These are phyloP conservation scores for rapeseed (Brassica napus) DNA, from an alignment of 345 rosid genomes.

Conservation along the genomic window DNA sequence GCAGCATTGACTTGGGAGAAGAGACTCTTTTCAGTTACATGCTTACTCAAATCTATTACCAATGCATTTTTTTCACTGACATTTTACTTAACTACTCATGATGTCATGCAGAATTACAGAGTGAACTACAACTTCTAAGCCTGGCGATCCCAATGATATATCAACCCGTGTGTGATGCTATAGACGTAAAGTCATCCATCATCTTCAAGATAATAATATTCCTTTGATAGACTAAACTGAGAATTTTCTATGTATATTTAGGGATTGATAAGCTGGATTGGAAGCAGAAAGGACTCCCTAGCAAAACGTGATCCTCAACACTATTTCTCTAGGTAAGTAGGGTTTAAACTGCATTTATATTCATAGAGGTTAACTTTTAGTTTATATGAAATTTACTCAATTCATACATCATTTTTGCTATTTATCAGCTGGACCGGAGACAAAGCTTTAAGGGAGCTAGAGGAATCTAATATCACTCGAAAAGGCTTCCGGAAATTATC, in stretches of 20 bases:
- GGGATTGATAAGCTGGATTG: constrained; percentile 79
- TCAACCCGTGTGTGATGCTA: constrained; percentile 74
- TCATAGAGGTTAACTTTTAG: background rate
- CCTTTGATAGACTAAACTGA: background rate
- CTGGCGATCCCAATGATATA: constrained; percentile 49
- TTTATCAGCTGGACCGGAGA: background rate
- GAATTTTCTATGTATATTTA: constrained; percentile 25
- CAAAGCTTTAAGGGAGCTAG: background rate
- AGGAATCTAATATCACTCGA: background rate
- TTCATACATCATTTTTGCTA: background rate
- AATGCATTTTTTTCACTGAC: background rate
- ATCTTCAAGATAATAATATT: background rate
- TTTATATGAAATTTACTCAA: background rate
- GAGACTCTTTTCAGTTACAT: constrained; percentile 46
- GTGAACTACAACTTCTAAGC: constrained; percentile 60
- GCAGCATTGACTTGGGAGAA: constrained; percentile 85
- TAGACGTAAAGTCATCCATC: constrained; percentile 51
- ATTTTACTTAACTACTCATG: background rate
- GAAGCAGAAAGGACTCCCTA: constrained; percentile 52
- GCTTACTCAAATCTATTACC: background rate
- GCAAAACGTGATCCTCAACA: constrained; percentile 77
- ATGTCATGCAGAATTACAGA: constrained; percentile 60
- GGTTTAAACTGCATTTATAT: background rate
- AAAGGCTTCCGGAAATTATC: background rate
- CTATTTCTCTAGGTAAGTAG: constrained; percentile 36